These are phyloP conservation scores for Acanthamoeba sp. DNA, from an alignment of 208 protist species.

Conservation along the genomic window DNA sequence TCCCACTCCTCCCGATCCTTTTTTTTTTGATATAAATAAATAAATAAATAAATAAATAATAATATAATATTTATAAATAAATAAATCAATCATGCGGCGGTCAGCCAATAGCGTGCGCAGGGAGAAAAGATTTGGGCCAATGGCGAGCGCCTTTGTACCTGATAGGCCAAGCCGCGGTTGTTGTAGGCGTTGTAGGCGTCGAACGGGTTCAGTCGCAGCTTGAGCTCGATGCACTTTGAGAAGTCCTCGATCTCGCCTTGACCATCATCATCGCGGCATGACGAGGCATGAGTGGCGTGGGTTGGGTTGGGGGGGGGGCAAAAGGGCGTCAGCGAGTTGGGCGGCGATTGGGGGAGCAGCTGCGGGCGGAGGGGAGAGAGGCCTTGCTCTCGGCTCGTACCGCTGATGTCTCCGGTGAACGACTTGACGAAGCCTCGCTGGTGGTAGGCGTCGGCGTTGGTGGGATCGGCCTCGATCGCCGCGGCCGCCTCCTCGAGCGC, in stretches of 20 bases:
- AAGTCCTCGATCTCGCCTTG: constrained; percentile 36
- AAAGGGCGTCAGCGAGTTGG: too few species aligned
- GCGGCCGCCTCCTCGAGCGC: background rate
- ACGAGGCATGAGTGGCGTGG: too few species aligned
- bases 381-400: background rate
- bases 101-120: too few species aligned
- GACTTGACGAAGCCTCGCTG: constrained; percentile 45
- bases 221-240: constrained; percentile 35
- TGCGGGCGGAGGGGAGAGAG: too few species aligned
- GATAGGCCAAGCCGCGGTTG: constrained; percentile 40
- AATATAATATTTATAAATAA: too few species aligned
- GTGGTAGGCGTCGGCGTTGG: constrained; percentile 41
- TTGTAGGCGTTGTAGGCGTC: constrained; percentile 54
- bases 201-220: background rate
- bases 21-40: background rate
- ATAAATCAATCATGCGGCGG: too few species aligned
- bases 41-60: too few species aligned
- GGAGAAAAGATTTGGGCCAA: too few species aligned
- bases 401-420: background rate
- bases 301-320: too few species aligned
- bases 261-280: too few species aligned
- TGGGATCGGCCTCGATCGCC: constrained; percentile 7
- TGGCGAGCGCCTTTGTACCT: too few species aligned
- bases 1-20: constrained; percentile 31
- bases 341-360: too few species aligned